Evolutionary conservation across 768 basidiomycete species (phyloP), one percentile per base, ranked within the genome.

Genomic region (Pisolithus orientalis): DNA sequence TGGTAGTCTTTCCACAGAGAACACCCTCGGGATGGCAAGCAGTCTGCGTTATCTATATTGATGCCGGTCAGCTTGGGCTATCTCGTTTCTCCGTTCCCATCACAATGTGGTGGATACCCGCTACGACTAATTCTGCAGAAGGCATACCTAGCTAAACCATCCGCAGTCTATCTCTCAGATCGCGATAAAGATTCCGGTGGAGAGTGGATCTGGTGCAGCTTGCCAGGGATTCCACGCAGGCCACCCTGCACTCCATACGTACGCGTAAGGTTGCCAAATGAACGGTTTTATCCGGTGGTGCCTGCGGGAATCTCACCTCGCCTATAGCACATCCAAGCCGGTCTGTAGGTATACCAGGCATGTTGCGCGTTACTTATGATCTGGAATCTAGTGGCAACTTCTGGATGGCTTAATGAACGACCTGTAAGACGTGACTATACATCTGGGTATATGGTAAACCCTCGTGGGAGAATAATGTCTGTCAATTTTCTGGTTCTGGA

Each of bases 361-460:
- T 5, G 34, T 34, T 11, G 34, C 34, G 34, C 34, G 34, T 13
- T 34, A 34, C 34, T 34, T 34, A 34, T 34, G 34, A 5, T 14
- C 34, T 34, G 34, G 34, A 34, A 34, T 34, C 14, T 34, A 34
- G 13, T 46, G 17, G 21, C 43, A 29, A 55, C 58, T 64, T 64
- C 64, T 39, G n/a, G 42, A 53, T 25, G 54, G 57, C 34, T 60
- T 59, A 69, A 63, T 63, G 54, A 40, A 52, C 54, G 56, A 56
- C 42, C 28, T 51, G 60, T 65, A 62, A 65, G 61, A 60, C 62
- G 66, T 57, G 51, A 51, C 52, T 34, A 34, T 44, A 39, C 27
- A 45, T 50, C 56, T 58, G 65, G 61, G 50, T 61, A 63, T 65
- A 53, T 57, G 57, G 37, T 44, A 54, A 53, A 57, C 57, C 56